Percentiles rank a stretch among this genome's conserved stretches.
Evolutionary conservation across 2,329 filamentous ascomycete species (phyloP).

Genomic region (Dactylellina cionopaga): DNA sequence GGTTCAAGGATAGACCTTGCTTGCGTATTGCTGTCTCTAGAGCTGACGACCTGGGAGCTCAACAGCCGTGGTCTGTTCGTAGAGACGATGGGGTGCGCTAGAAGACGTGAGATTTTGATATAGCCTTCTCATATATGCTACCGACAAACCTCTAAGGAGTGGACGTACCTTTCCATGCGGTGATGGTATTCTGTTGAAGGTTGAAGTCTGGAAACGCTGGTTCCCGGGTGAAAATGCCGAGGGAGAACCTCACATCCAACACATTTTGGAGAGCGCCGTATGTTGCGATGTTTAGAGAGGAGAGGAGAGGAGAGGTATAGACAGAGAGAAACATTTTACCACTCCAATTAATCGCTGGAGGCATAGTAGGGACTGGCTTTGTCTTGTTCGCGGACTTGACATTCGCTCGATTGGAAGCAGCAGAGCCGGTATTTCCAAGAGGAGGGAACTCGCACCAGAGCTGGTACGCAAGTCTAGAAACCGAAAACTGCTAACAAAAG

Average conservation of each 20-base stretch:
- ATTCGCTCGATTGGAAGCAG: slow-evolving; percentile 13
- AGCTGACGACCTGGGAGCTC: too few relatives aligned
- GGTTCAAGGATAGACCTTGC: too few relatives aligned
- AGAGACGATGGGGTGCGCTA: too few relatives aligned
- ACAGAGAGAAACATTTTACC: background rate
- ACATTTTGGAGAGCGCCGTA: too few relatives aligned
- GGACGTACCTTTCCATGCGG: too few relatives aligned
- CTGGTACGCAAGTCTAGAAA: slow-evolving; percentile 8
- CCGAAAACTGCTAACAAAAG: background rate
- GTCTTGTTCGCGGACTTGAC: slow-evolving; percentile 7
- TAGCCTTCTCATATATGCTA: too few relatives aligned
- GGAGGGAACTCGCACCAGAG: slow-evolving; percentile 33
- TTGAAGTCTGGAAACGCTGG: too few relatives aligned
- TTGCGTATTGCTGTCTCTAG: too few relatives aligned
- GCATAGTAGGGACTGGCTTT: background rate
- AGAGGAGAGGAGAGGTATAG: background rate
- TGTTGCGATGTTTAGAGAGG: background rate
- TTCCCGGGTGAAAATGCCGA: background rate
- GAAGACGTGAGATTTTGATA: too few relatives aligned
- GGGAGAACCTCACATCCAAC: background rate
- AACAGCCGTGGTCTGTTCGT: too few relatives aligned
- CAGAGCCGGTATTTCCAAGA: slow-evolving; percentile 11
- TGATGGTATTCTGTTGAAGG: too few relatives aligned
- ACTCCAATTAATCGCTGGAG: background rate
- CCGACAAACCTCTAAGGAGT: too few relatives aligned